phyloP scores from a whole-genome alignment of 345 rosid genomes.

The Microcos paniculata region DNA sequence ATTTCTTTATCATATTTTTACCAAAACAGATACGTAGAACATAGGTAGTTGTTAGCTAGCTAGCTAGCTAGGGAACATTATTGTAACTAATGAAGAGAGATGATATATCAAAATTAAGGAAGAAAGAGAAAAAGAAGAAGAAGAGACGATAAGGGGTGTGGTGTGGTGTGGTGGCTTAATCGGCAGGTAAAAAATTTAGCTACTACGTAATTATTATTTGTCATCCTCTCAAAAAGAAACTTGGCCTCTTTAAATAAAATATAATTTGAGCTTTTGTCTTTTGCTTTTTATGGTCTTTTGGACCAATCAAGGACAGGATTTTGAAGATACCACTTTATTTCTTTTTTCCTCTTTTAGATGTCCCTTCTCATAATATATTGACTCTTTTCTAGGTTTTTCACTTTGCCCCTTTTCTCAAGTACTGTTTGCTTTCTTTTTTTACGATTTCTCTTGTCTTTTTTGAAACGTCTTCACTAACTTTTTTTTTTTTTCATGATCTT shows the following conservation, averaged over 20 bases:
- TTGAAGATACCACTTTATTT: constrained; percentile 1
- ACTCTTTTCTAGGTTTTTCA: constrained; percentile 17
- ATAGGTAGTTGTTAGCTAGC: no score
- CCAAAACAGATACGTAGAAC: no score
- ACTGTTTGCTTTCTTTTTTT: constrained; percentile 20
- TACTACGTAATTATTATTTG: not conserved
- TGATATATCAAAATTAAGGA: not conserved
- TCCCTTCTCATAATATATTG: not conserved
- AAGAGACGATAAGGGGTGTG: no score
- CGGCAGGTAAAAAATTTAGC: not conserved
- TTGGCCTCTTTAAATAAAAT: not conserved
- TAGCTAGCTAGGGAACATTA: not conserved
- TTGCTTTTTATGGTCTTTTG: not conserved
- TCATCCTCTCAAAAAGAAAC: constrained; percentile 5
- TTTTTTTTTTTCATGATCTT: not conserved
- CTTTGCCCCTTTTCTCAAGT: not conserved
- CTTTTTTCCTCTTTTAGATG: not conserved
- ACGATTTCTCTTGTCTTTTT: not conserved
- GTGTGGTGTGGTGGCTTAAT: not conserved
- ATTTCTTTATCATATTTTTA: no score
- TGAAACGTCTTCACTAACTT: not conserved
- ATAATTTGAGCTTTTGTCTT: not conserved
- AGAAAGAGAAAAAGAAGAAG: no score
- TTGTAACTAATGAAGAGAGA: not conserved
- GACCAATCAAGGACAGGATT: constrained; percentile 10